A percentile compares a stretch with the other conserved stretches of the same genome.
phyloP scores from a whole-genome alignment of 1,284 basidiomycete genomes.

The Leccinum griseonigrum region DNA sequence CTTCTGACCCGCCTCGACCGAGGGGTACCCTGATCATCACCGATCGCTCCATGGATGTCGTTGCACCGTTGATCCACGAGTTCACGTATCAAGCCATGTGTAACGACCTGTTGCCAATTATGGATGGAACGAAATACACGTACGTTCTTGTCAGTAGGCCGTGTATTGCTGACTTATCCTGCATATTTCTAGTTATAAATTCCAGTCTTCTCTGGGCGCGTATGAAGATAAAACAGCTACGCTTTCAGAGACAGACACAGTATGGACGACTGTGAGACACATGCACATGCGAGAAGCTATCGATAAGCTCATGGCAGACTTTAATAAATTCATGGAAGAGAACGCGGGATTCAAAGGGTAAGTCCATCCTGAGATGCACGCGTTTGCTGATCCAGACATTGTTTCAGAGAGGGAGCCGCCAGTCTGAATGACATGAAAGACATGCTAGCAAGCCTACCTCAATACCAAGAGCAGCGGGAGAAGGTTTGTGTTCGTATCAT shows the following conservation, averaged over 20 bases:
- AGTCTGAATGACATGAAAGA: slow-evolving; percentile 98
- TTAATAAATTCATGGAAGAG: slow-evolving; percentile 90
- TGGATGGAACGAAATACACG: slow-evolving; percentile 85
- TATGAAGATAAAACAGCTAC: slow-evolving; percentile 86
- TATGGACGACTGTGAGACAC: slow-evolving; percentile 93
- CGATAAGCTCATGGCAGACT: slow-evolving; percentile 93
- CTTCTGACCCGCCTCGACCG: slow-evolving; percentile 64
- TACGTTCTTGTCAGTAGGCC: slow-evolving; percentile 39
- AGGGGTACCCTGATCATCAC: slow-evolving; percentile 87
- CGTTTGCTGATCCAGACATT: background rate
- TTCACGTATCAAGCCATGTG: slow-evolving; percentile 99
- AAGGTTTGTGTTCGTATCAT: slow-evolving; percentile 52
- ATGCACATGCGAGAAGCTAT: slow-evolving; percentile 99
- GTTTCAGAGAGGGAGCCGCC: slow-evolving; percentile 68
- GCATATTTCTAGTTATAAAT: slow-evolving; percentile 66
- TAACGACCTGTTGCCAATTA: slow-evolving; percentile 88
- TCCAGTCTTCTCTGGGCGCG: slow-evolving; percentile 78
- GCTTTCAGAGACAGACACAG: slow-evolving; percentile 82
- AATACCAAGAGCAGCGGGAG: slow-evolving; percentile 95
- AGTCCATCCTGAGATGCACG: slow-evolving; percentile 27
- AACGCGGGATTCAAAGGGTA: slow-evolving; percentile 89
- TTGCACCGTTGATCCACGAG: slow-evolving; percentile 92
- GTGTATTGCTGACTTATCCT: slow-evolving; percentile 1
- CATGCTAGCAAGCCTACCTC: slow-evolving; percentile 94
- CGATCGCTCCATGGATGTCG: slow-evolving; percentile 92